phyloP scores from a whole-genome alignment of 1,284 basidiomycete genomes.

The Ceratobasidium sp. region DNA sequence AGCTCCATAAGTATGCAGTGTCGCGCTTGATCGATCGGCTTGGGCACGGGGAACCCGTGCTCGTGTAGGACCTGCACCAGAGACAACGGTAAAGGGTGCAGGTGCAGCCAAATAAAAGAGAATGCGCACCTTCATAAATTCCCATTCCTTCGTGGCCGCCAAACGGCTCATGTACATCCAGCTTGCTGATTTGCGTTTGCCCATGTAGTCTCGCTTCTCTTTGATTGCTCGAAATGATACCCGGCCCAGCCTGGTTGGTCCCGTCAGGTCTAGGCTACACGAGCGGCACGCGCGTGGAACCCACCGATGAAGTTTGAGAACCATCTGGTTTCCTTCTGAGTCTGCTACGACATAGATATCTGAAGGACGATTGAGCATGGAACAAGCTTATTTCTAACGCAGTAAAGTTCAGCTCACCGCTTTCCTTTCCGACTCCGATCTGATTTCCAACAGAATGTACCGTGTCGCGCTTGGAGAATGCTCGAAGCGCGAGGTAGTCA shows the following conservation, averaged over 20 bases:
- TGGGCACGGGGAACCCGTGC: slow-evolving; percentile 92
- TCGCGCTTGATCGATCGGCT: slow-evolving; percentile 92
- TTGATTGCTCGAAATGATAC: slow-evolving; percentile 98
- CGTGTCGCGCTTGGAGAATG: slow-evolving; percentile 89
- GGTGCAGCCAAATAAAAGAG: neutral
- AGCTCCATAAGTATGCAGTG: slow-evolving; percentile 97
- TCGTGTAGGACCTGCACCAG: slow-evolving; percentile 79
- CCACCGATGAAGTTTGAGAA: slow-evolving; percentile 92
- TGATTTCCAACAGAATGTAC: slow-evolving; percentile 93
- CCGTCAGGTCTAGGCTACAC: neutral
- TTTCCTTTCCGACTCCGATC: slow-evolving; percentile 98
- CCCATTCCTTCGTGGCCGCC: slow-evolving; percentile 96
- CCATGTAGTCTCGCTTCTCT: slow-evolving; percentile 95
- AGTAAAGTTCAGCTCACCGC: slow-evolving; percentile 64
- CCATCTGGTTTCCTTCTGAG: slow-evolving; percentile 82
- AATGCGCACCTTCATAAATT: slow-evolving; percentile 90
- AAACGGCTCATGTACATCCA: slow-evolving; percentile 99
- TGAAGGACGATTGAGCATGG: slow-evolving; percentile 50
- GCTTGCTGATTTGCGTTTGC: slow-evolving; percentile 93
- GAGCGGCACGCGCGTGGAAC: slow-evolving; percentile 46
- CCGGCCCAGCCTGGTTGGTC: slow-evolving; percentile 78
- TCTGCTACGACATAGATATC: slow-evolving; percentile 96
- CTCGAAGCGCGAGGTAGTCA: slow-evolving; percentile 93
- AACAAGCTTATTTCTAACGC: neutral
- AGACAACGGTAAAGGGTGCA: neutral